Conservation (phyloP, 371 early-diverging fungal species). For the Quaeritorhiza haematococci region DNA sequence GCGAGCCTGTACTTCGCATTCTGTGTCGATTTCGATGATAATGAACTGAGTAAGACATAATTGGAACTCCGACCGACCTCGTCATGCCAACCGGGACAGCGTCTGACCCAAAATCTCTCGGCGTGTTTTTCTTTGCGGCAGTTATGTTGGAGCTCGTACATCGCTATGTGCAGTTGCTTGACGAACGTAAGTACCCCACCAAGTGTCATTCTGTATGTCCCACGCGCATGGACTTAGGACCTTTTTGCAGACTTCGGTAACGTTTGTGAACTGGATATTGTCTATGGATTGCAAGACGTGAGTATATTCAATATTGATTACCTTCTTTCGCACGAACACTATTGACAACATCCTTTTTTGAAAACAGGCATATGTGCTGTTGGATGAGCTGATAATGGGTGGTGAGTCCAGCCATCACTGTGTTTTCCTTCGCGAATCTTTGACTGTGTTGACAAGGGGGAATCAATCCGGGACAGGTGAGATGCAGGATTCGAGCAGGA, state of each 20-base stretch:
- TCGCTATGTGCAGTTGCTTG: constrained; percentile 84
- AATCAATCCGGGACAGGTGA: background rate
- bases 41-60: constrained; percentile 53
- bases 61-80: background rate
- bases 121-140: too few relatives aligned
- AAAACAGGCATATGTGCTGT: constrained; percentile 18
- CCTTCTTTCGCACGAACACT: background rate
- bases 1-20: constrained; percentile 75
- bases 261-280: constrained; percentile 54
- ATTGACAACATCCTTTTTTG: background rate
- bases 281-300: constrained; percentile 8
- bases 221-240: too few relatives aligned
- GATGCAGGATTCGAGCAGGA: constrained; percentile 1
- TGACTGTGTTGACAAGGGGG: background rate
- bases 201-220: too few relatives aligned
- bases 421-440: background rate
- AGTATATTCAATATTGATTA: background rate
- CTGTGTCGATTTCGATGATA: constrained; percentile 41
- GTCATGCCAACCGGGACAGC: background rate
- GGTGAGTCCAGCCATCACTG: background rate
- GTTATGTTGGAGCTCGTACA: constrained; percentile 82
- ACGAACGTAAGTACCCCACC: too few relatives aligned
- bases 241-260: constrained; percentile 93
- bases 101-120: too few relatives aligned
- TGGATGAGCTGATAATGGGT: constrained; percentile 42